A percentile compares a stretch with the other conserved stretches of the same genome.
These are phyloP conservation scores for Zangia roseola DNA, from an alignment of 768 basidiomycete genomes.

Conservation along the genomic window DNA sequence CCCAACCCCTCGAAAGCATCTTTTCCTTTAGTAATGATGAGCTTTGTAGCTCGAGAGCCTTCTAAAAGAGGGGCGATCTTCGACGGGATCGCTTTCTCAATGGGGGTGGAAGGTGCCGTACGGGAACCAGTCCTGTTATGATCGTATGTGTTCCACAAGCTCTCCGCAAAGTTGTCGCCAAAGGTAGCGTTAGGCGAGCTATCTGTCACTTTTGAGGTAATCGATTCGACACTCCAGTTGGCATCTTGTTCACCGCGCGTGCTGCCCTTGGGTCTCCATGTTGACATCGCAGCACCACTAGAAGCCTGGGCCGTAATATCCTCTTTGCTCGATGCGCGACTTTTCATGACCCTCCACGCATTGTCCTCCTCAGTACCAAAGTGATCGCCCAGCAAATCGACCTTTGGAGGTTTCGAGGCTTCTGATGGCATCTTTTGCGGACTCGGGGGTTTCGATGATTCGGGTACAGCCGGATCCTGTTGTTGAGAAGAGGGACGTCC, in stretches of 20 bases:
- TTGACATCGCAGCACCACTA: conserved; percentile 18
- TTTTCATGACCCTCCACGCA: conserved; percentile 45
- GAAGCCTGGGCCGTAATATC: conserved; percentile 24
- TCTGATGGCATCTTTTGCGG: conserved; percentile 16
- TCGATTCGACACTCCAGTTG: conserved; percentile 41
- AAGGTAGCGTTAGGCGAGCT: conserved; percentile 41
- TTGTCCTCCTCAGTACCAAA: conserved; percentile 44
- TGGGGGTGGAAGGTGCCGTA: neutral
- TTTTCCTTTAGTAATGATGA: conserved; percentile 41
- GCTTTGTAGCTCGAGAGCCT: conserved; percentile 32
- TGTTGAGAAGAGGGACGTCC: conserved; percentile 55
- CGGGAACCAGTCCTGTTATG: conserved; percentile 13
- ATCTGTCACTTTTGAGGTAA: conserved; percentile 22
- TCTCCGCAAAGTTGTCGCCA: conserved; percentile 65
- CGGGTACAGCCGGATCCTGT: conserved; percentile 36
- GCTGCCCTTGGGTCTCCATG: conserved; percentile 30
- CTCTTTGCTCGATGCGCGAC: conserved; percentile 12
- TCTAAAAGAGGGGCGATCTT: conserved; percentile 28
- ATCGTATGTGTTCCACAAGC: conserved; percentile 54
- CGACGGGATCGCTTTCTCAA: conserved; percentile 18
- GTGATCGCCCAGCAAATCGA: conserved; percentile 37
- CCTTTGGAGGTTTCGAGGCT: conserved; percentile 14
- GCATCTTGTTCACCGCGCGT: conserved; percentile 29
- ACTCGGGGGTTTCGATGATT: conserved; percentile 26
- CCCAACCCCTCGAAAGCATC: conserved; percentile 84